Base-by-base conservation (phyloP, 1,284 basidiomycete species). In the Inonotus hispidus region DNA sequence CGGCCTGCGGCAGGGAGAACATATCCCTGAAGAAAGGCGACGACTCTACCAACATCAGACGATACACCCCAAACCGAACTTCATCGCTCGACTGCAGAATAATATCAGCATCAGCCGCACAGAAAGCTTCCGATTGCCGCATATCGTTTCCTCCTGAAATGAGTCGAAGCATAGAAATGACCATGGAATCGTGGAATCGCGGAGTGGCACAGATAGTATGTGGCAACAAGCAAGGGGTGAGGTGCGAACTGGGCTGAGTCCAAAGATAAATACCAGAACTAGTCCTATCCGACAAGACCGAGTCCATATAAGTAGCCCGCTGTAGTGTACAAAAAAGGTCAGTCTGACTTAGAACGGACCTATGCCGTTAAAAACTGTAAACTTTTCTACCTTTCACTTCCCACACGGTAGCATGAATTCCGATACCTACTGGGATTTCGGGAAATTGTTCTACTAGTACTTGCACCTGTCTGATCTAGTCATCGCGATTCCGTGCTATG, bases 21-120 rank as follows among this genome's bases (percentile, higher is more conserved):
- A 90, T 83, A 59, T 83, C 79, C 55, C 72, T 70, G 71, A 90
- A 90, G 73, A 90, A 85, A 1, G 83, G 78, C 0, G 87, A 90
- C 0, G 84, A 82, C 6, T 76, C 74, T 11, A 80, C 72, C 56
- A 90, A 79, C 63, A 90, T 79, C 69, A 77, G 80, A 64, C 76
- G 75, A 70, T 89, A 87, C n/a, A 83, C 80, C 50, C 73, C 76
- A 67, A 88, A 87, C 65, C 82, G 77, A 56, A 77, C 72, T 3
- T 71, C 69, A 41, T 79, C 75, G 7, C 63, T 61, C 27, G 66
- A 65, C 41, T 55, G 62, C 5, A 71, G 57, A 49, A 66, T 49
- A 37, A 71, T 47, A 53, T 71, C 69, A 10, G 61, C 57, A 27
- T 58, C 61, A 25, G 49, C 4, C 7, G 57, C 32, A 6, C 27